Evolutionary conservation across 2,329 filamentous ascomycete species (phyloP), one percentile per base, ranked within the genome.

Genomic region (Pestalotiopsis sp.): DNA sequence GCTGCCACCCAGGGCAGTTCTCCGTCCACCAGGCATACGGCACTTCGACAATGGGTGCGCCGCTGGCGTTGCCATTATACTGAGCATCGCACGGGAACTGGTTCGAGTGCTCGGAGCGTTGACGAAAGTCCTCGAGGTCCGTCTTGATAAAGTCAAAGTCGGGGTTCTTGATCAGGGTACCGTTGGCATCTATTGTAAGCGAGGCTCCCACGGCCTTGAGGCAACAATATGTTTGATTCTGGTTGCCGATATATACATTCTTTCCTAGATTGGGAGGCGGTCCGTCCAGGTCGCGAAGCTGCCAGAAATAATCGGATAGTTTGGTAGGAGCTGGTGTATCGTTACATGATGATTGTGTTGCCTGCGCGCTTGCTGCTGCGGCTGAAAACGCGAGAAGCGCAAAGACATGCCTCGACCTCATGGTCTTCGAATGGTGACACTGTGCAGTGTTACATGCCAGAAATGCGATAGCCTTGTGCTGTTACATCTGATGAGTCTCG

Each of bases 181-280:
- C 64, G 31, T 57, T 27, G 7, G 7, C 7, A 17, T n/a, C 41
- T 5, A 65, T 58, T 9, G 25, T 12, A 6, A 65, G 64, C 3
- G 64, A n/a, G 17, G 52, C 64, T 13, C 9, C 27, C 2, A 65
- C 49, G 4, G 64, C 64, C 14, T 49, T 3, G 6, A 65, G 64
- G 38, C 64, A 65, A 31, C 64, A 65, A 57, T 57, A 49, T n/a
- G 64, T 65, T 39, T 38, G 36, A 20, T 65, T 65, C 45, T 65
- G 64, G 17, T 49, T 14, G 25, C 64, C 64, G 6, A 65, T 36
- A n/a, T 58, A 65, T 23, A 49, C 36, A 45, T 58, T 57, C 27
- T 38, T 38, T 17, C 27, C 25, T 23, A 36, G 27, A 9, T 23
- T 55, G 2, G 64, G 49, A 7, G 41, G 9, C 14, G 23, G 27